Conservation (phyloP, 139 green algal genomes). For the Volvox reticuliferus region DNA sequence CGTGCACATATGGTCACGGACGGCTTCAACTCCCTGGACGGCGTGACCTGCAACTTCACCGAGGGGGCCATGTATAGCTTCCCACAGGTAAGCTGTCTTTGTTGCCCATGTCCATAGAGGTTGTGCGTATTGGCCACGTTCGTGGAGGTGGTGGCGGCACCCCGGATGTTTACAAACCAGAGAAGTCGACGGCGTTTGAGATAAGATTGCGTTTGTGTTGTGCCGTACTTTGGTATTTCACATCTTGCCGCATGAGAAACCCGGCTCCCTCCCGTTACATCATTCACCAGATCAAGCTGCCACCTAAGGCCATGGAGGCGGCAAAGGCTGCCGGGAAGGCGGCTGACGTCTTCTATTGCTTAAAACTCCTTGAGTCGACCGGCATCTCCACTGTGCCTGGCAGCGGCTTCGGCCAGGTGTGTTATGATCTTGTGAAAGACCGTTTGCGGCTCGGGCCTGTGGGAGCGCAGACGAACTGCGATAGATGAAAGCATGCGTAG, state of each 20-base stretch:
- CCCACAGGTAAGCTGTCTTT: slow-evolving; percentile 58
- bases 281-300: slow-evolving; percentile 59
- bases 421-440: slow-evolving; percentile 7
- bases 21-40: slow-evolving; percentile 86
- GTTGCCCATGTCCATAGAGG: background rate
- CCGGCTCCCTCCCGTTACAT: no score
- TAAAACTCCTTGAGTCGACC: slow-evolving; percentile 87
- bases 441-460: no score
- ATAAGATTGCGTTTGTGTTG: no score
- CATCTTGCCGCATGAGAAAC: no score
- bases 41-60: slow-evolving; percentile 87
- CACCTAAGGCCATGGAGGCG: slow-evolving; percentile 76
- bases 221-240: no score
- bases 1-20: slow-evolving; percentile 87
- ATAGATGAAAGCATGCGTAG: no score
- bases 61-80: slow-evolving; percentile 94
- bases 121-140: no score
- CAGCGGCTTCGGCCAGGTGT: slow-evolving; percentile 85
- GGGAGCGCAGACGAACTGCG: no score
- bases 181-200: no score
- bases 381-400: slow-evolving; percentile 91
- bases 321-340: slow-evolving; percentile 82
- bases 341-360: slow-evolving; percentile 92
- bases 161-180: no score
- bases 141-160: no score